These are phyloP conservation scores for Elasticomyces elasticus DNA, from an alignment of 495 filamentous ascomycete species.

Conservation along the genomic window DNA sequence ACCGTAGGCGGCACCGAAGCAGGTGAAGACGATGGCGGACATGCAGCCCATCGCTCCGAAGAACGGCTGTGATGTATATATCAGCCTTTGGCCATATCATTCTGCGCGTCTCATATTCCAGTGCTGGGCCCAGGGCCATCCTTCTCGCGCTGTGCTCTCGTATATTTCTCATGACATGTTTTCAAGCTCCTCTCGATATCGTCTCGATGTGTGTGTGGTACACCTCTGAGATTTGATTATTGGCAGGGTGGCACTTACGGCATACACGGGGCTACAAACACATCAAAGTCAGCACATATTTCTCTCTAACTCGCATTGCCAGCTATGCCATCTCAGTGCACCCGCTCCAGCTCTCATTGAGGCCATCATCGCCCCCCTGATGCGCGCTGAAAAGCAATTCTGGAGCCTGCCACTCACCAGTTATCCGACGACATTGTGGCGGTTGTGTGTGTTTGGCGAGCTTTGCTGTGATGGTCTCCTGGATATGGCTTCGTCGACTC, in stretches of 20 bases:
- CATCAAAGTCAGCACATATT: slow-evolving; percentile 34
- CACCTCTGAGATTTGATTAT: not conserved
- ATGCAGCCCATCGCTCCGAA: slow-evolving; percentile 99
- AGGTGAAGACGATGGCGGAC: slow-evolving; percentile 96
- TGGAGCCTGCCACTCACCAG: slow-evolving; percentile 45
- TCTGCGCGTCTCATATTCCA: not conserved
- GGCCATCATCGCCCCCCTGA: not conserved
- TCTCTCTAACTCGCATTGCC: not conserved
- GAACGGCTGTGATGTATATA: slow-evolving; percentile 62
- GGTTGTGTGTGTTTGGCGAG: not conserved
- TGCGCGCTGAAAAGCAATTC: slow-evolving; percentile 23
- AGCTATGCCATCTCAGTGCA: slow-evolving; percentile 12
- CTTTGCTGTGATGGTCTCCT: not conserved
- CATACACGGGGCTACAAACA: slow-evolving; percentile 80
- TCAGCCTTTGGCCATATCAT: not conserved
- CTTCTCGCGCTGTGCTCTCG: not conserved
- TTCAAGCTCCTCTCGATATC: not conserved
- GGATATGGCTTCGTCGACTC: not conserved
- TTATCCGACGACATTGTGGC: slow-evolving; percentile 54
- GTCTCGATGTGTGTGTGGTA: not conserved
- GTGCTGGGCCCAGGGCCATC: not conserved
- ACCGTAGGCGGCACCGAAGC: slow-evolving; percentile 95
- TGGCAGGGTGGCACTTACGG: slow-evolving; percentile 58
- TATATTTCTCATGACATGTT: not conserved
- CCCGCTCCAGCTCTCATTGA: slow-evolving; percentile 11